Base-by-base conservation (phyloP, 139 green algal species). In the Chlamydomonas urium region DNA sequence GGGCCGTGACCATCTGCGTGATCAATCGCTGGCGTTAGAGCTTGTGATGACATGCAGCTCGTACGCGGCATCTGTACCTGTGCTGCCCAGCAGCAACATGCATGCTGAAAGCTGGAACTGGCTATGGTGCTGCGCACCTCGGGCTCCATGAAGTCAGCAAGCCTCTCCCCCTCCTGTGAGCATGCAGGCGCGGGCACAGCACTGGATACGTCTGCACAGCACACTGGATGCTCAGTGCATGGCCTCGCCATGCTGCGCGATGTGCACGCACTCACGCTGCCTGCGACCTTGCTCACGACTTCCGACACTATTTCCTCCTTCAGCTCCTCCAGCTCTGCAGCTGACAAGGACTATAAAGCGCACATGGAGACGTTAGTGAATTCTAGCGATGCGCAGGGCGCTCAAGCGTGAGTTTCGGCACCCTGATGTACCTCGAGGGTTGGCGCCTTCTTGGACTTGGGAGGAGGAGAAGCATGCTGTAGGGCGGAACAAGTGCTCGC, bases 1-100 rank as follows among this genome's bases (percentile, higher is more conserved):
- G 82, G 1, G 88, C 81, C 5, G 90, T 93, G 28, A 86, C 74
- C 3, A 93, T 29, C 81, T 90, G 83, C 66, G 65, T 6, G 26
- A 38, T 36, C 6, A 42, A 45, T 50, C 8, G 60, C 14, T 10
- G 42, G 17, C 14, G 14, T 10, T 10, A 17, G 60, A 67, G 60
- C 26, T 67, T 38, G 29, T 6, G 14, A 45, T 38, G 5, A 26
- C 38, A 45, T 67, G n/a, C 60, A 42, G 60, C 23, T 47, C 19
- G 10, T 47, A 67, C 53, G 23, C 17, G 53, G 23, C 53, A 34
- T 32, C 53, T 32, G 53, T 17, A 8, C 53, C 8, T 35, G 23
- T 34, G 17, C 53, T 28, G 24, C 17, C 53, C 53, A 65, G 56
- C 56, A 36, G 19, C n/a, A 56, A 14, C 56, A 65, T 37, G 28